phyloP scores from a whole-genome alignment of 129 eudicot species.

The Tanacetum coccineum region DNA sequence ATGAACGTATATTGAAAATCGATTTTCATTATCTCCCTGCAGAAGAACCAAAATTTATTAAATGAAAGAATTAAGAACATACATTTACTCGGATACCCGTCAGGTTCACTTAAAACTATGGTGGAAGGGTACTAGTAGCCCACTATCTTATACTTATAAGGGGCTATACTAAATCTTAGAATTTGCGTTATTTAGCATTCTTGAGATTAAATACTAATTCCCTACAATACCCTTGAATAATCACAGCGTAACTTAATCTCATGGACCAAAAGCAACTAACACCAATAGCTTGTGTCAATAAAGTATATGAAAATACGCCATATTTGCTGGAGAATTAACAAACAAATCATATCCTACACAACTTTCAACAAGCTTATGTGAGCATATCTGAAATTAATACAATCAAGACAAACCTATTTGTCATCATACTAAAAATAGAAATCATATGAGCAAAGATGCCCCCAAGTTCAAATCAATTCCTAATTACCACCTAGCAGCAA shows the following conservation, averaged over 20 bases:
- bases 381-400: slow-evolving; percentile 9
- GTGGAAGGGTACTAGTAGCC: too few relatives aligned
- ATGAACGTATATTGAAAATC: slow-evolving; percentile 78
- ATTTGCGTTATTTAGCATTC: slow-evolving; percentile 12
- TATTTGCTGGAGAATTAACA: not conserved
- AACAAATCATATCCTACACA: not conserved
- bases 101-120: too few relatives aligned
- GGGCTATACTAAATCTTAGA: not conserved
- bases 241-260: not conserved
- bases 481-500: not conserved
- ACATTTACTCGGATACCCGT: not conserved
- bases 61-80: slow-evolving; percentile 5
- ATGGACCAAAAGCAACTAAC: slow-evolving; percentile 8
- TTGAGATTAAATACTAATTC: slow-evolving; percentile 12
- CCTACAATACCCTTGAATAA: slow-evolving; percentile 2
- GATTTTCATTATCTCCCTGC: slow-evolving; percentile 74
- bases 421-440: slow-evolving; percentile 26
- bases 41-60: slow-evolving; percentile 23
- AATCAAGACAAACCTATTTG: slow-evolving; percentile 6
- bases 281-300: not conserved
- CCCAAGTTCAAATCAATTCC: not conserved
- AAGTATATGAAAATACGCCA: not conserved
- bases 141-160: too few relatives aligned
- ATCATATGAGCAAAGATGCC: slow-evolving; percentile 10
- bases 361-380: not conserved